Percentiles rank a stretch among this genome's conserved stretches.
Conservation (phyloP, 495 filamentous ascomycete species). For the Penicillium steckii region DNA sequence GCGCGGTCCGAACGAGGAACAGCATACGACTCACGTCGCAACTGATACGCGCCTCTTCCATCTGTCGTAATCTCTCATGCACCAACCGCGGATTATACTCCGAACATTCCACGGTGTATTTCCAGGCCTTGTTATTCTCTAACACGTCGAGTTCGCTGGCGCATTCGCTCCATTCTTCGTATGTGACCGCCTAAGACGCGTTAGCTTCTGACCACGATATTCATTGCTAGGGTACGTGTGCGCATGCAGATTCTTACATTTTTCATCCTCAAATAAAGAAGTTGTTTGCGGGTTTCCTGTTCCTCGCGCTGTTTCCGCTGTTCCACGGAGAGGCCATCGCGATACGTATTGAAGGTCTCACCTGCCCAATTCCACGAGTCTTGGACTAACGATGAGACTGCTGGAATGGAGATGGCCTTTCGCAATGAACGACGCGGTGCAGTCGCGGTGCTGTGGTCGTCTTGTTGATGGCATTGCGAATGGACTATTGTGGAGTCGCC, state of each 20-base stretch:
- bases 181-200: conserved; percentile 53
- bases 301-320: conserved; percentile 50
- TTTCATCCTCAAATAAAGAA: conserved; percentile 61
- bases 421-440: conserved; percentile 20
- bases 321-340: conserved; percentile 56
- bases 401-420: conserved; percentile 32
- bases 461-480: conserved; percentile 24
- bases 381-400: conserved; percentile 37
- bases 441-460: conserved; percentile 12
- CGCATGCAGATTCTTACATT: conserved; percentile 42
- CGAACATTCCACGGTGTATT: conserved; percentile 56
- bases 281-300: conserved; percentile 58
- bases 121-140: conserved; percentile 83
- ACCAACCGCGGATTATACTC: conserved; percentile 74
- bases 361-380: conserved; percentile 42
- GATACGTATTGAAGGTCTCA: conserved; percentile 48
- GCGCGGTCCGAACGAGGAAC: conserved; percentile 73
- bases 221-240: too few relatives aligned
- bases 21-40: conserved; percentile 77
- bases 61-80: conserved; percentile 62
- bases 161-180: conserved; percentile 58
- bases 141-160: conserved; percentile 78
- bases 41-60: conserved; percentile 72
- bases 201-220: conserved; percentile 11
- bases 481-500: conserved; percentile 35